Percentiles rank a stretch among this genome's conserved stretches.
Conservation (phyloP, 352 stramenopile genomes). For the Phytophthora capsici region DNA sequence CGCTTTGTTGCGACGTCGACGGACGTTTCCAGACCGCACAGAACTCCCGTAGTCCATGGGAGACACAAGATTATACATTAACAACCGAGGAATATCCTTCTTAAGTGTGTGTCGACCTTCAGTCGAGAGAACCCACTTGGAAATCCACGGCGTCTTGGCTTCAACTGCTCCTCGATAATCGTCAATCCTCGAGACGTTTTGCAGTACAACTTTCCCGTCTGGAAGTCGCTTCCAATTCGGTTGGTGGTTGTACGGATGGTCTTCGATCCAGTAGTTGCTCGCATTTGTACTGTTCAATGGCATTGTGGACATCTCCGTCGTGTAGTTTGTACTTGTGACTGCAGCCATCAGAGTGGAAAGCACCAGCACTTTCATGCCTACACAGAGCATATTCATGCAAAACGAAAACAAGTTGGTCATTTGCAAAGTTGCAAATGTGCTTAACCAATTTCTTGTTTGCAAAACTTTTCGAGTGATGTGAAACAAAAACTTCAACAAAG, state of each 20-base stretch:
- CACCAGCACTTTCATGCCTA: neutral
- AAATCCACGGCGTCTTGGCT: constrained; percentile 39
- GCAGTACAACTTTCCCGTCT: constrained; percentile 46
- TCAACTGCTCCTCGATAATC: constrained; percentile 26
- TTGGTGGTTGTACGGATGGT: constrained; percentile 53
- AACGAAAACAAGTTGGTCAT: constrained; percentile 15
- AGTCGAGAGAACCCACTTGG: constrained; percentile 39
- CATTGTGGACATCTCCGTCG: neutral
- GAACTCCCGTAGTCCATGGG: constrained; percentile 49
- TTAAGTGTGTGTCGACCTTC: constrained; percentile 37
- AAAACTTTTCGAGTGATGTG: neutral
- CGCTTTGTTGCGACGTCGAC: constrained; percentile 43
- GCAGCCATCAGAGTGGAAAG: neutral
- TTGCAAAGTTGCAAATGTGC: neutral
- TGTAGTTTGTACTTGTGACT: constrained; percentile 8
- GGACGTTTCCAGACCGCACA: constrained; percentile 38
- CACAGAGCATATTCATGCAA: neutral
- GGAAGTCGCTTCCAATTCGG: constrained; percentile 44
- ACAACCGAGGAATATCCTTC: constrained; percentile 32
- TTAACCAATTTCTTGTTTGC: too few relatives aligned
- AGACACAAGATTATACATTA: constrained; percentile 65
- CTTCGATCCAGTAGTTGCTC: constrained; percentile 51
- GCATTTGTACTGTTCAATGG: constrained; percentile 14
- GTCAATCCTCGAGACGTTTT: constrained; percentile 28
- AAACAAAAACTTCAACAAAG: too few relatives aligned